Base-by-base conservation (phyloP, 768 basidiomycete genomes). In the Calocybe indica region DNA sequence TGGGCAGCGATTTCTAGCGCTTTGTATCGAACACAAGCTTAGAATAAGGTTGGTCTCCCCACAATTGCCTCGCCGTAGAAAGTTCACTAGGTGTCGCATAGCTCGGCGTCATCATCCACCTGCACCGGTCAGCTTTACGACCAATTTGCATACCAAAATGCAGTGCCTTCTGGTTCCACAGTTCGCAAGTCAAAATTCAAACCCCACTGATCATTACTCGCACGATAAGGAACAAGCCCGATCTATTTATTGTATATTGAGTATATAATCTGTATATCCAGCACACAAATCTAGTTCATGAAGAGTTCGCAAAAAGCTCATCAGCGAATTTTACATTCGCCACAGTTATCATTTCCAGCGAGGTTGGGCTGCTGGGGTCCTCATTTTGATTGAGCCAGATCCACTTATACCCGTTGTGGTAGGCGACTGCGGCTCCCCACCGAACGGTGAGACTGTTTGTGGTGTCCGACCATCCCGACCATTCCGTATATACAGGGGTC, bases 401-500 rank as follows among this genome's bases (percentile, higher is more conserved):
- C 75, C 74, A 76, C 52, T 76, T 78, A 58, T 62, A 73, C 3
- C 74, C 73, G 35, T 62, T 59, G 53, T 76, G 75, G 53, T 72
- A 74, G 32, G 60, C 55, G n/a, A 76, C 54, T 11, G 72, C 72
- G 6, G 72, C 51, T 7, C 64, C 68, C 74, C 75, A 76, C 13
- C 71, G 69, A 37, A 56, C 51, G 12, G 63, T 69, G 12, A 76
- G 63, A 28, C 53, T 49, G 42, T 74, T 58, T 8, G 57, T 55
- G 6, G 72, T 67, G 46, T 75, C 67, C n/a, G 63, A 60, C 74
- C 74, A 76, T 41, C 71, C 71, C 6, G 54, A 46, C 75, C 74
- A 76, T 36, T 74, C 64, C 52, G 66, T 70, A 52, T 73, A 76
- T 29, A 67, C 55, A 13, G 65, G 51, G 8, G 61, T 64, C 32